phyloP scores from a whole-genome alignment of 371 early-diverging fungal species.

The Chytridium lagenaria region DNA sequence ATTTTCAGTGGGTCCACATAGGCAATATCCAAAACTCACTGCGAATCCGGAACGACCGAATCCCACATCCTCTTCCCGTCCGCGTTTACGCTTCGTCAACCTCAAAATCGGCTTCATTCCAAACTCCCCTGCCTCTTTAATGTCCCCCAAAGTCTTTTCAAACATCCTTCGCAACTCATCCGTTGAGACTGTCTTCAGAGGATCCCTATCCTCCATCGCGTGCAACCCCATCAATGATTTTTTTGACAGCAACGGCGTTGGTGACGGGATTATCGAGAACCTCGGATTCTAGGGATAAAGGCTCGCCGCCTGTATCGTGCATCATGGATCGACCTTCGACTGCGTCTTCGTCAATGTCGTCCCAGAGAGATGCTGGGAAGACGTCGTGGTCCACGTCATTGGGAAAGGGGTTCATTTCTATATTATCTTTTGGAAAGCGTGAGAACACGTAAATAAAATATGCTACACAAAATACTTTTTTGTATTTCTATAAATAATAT shows the following conservation, averaged over 20 bases:
- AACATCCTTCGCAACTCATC: too few relatives aligned
- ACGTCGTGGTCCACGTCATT: too few relatives aligned
- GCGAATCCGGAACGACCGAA: not conserved
- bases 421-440: too few relatives aligned
- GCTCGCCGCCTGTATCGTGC: not conserved
- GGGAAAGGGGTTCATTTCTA: too few relatives aligned
- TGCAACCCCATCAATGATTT: not conserved
- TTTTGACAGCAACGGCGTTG: not conserved
- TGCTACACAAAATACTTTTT: too few relatives aligned
- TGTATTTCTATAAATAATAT: too few relatives aligned
- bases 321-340: not conserved
- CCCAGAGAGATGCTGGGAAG: not conserved
- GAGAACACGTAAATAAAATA: too few relatives aligned
- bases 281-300: not conserved
- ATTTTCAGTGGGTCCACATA: not conserved
- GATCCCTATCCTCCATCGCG: not conserved
- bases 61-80: not conserved
- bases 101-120: not conserved
- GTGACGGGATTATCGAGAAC: not conserved
- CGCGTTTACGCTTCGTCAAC: not conserved
- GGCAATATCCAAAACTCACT: not conserved
- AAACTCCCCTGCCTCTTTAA: not conserved
- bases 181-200: too few relatives aligned
- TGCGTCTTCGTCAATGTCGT: conserved; percentile 8
- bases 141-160: not conserved